Evolutionary conservation across 495 filamentous ascomycete species (phyloP).

Genomic region (Podospora appendiculata): DNA sequence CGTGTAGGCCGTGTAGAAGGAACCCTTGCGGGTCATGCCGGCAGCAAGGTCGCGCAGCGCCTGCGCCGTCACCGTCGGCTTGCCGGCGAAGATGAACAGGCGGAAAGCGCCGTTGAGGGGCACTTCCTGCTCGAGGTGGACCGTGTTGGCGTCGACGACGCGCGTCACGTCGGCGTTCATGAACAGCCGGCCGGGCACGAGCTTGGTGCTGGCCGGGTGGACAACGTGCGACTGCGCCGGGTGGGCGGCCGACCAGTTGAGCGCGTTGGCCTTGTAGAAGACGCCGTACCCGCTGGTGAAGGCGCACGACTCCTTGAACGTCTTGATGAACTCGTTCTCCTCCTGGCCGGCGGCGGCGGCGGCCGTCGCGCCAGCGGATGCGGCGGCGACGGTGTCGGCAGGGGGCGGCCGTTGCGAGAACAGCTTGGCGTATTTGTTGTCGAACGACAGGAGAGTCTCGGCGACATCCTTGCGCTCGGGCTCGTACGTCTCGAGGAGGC

Average conservation of each 20-base stretch:
- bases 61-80: slow-evolving; percentile 46
- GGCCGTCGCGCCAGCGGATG: slow-evolving; percentile 15
- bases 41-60: slow-evolving; percentile 63
- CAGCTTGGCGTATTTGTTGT: slow-evolving; percentile 61
- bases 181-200: slow-evolving; percentile 64
- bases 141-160: slow-evolving; percentile 76
- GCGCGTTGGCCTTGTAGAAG: slow-evolving; percentile 51
- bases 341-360: slow-evolving; percentile 19
- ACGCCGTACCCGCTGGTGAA: slow-evolving; percentile 68
- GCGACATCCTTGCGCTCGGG: slow-evolving; percentile 63
- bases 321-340: slow-evolving; percentile 64
- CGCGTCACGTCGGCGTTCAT: slow-evolving; percentile 71
- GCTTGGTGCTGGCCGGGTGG: slow-evolving; percentile 49
- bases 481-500: slow-evolving; percentile 64
- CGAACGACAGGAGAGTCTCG: slow-evolving; percentile 63
- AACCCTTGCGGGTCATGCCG: slow-evolving; percentile 53
- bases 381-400: slow-evolving; percentile 41
- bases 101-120: slow-evolving; percentile 83
- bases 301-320: slow-evolving; percentile 63
- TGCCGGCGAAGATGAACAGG: slow-evolving; percentile 76
- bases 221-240: slow-evolving; percentile 63
- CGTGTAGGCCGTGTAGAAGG: slow-evolving; percentile 61
- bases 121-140: slow-evolving; percentile 81
- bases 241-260: slow-evolving; percentile 62
- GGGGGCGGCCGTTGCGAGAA: slow-evolving; percentile 54